Percentiles rank a stretch among this genome's conserved stretches.
Evolutionary conservation across 2,329 filamentous ascomycete species (phyloP).

Genomic region (Paracoccidioides lutzii): DNA sequence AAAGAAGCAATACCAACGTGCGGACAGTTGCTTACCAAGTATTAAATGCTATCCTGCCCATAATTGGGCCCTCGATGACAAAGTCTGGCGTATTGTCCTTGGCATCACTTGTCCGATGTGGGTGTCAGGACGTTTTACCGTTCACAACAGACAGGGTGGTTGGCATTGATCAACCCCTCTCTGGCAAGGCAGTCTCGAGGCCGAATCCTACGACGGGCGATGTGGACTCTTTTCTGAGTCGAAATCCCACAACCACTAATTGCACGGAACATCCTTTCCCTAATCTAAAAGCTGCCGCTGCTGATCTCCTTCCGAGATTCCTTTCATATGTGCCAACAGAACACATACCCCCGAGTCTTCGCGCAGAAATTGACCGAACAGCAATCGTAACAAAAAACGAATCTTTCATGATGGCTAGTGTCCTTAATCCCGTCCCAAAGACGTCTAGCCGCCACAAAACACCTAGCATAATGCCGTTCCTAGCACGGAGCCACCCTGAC

Average conservation of each 20-base stretch:
- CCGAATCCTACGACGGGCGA: constrained; percentile 39
- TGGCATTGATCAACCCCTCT: constrained; percentile 25
- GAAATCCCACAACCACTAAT: constrained; percentile 20
- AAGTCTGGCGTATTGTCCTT: constrained; percentile 55
- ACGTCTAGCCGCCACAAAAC: constrained; percentile 49
- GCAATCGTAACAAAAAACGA: constrained; percentile 59
- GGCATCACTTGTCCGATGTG: constrained; percentile 48
- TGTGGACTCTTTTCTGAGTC: constrained; percentile 57
- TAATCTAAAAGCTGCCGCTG: constrained; percentile 45
- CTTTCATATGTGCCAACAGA: constrained; percentile 53
- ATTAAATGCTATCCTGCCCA: constrained; percentile 43
- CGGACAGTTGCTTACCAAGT: constrained; percentile 50
- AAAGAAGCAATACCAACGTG: constrained; percentile 39
- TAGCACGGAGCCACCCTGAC: constrained; percentile 52
- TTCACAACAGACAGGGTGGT: constrained; percentile 2
- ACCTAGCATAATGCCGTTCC: constrained; percentile 66
- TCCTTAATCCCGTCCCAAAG: constrained; percentile 61
- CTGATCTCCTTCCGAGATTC: constrained; percentile 47
- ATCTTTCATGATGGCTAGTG: constrained; percentile 65
- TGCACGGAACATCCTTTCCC: constrained; percentile 13
- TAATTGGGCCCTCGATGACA: constrained; percentile 53
- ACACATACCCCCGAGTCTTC: constrained; percentile 55
- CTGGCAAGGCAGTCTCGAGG: constrained; percentile 23
- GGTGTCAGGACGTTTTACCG: constrained; percentile 61
- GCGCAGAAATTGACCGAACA: constrained; percentile 66